A percentile compares a stretch with the other conserved stretches of the same genome.
phyloP scores from a whole-genome alignment of 2,329 filamentous ascomycete genomes.

The Blastomyces silverae region DNA sequence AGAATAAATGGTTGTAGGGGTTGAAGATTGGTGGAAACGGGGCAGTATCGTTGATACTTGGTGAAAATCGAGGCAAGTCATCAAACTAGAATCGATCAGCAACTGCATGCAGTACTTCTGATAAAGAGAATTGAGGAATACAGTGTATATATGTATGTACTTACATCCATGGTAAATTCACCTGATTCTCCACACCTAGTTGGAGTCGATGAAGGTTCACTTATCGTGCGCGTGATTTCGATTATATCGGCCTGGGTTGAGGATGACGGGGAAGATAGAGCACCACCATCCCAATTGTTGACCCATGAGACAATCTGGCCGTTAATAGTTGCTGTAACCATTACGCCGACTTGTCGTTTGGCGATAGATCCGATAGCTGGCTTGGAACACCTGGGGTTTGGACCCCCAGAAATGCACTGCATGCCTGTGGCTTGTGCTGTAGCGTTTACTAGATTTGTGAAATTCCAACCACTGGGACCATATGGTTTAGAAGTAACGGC shows the following conservation, averaged over 20 bases:
- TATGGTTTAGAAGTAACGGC: background rate
- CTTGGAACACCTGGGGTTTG: background rate
- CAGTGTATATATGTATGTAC: conserved; percentile 7
- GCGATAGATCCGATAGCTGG: background rate
- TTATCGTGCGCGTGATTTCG: background rate
- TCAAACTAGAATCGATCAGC: conserved; percentile 24
- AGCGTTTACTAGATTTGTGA: background rate
- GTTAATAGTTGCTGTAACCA: conserved; percentile 15
- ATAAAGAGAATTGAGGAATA: background rate
- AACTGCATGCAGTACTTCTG: background rate
- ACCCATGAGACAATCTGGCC: conserved; percentile 16
- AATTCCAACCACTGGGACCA: conserved; percentile 12
- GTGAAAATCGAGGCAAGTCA: conserved; percentile 24
- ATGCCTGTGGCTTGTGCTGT: background rate
- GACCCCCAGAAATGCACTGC: background rate
- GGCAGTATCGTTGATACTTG: conserved; percentile 26
- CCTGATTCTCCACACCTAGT: conserved; percentile 19
- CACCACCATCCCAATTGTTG: conserved; percentile 11
- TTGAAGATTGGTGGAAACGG: conserved; percentile 39
- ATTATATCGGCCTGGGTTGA: background rate
- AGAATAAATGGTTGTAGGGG: conserved; percentile 48
- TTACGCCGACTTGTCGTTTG: conserved; percentile 13
- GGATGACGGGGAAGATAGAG: background rate
- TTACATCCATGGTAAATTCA: conserved; percentile 22
- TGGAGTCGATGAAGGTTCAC: conserved; percentile 10